Percentiles rank a stretch among this genome's conserved stretches.
These are phyloP conservation scores for Cutaneotrichosporon cavernicola DNA, from an alignment of 1,284 basidiomycete genomes.

Conservation along the genomic window DNA sequence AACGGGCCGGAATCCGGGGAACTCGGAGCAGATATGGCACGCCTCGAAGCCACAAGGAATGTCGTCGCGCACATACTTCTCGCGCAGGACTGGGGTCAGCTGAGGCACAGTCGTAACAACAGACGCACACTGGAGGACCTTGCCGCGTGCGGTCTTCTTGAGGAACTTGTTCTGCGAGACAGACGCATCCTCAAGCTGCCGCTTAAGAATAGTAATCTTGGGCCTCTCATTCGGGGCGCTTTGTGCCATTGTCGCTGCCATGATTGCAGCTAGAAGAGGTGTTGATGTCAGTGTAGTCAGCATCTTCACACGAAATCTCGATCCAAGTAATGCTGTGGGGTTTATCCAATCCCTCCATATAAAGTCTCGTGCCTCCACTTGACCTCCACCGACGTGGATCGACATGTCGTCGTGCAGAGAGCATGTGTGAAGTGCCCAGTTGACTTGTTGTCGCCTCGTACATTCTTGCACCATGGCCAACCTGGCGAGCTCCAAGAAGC, in stretches of 20 bases:
- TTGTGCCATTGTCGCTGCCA: constrained; percentile 21
- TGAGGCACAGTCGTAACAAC: neutral
- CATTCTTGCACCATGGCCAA: constrained; percentile 10
- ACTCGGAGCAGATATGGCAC: constrained; percentile 64
- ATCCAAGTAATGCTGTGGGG: neutral
- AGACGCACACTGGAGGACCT: constrained; percentile 79
- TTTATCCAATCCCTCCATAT: neutral
- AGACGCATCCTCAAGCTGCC: constrained; percentile 68
- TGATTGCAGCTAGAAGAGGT: constrained; percentile 8
- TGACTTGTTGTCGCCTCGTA: neutral
- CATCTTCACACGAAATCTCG: neutral
- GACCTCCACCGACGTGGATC: neutral
- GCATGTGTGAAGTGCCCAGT: neutral
- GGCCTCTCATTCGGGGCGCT: constrained; percentile 25
- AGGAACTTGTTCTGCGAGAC: constrained; percentile 83
- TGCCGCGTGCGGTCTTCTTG: constrained; percentile 91
- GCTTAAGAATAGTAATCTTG: constrained; percentile 71
- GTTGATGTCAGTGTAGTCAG: neutral
- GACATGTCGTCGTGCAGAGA: neutral
- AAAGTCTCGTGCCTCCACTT: neutral
- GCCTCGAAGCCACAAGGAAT: constrained; percentile 81
- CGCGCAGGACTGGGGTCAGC: constrained; percentile 68
- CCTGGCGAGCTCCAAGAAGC: constrained; percentile 26
- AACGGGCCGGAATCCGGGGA: constrained; percentile 51
- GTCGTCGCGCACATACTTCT: constrained; percentile 90